Base-by-base conservation (phyloP, 768 basidiomycete genomes). In the Mycena metata region DNA sequence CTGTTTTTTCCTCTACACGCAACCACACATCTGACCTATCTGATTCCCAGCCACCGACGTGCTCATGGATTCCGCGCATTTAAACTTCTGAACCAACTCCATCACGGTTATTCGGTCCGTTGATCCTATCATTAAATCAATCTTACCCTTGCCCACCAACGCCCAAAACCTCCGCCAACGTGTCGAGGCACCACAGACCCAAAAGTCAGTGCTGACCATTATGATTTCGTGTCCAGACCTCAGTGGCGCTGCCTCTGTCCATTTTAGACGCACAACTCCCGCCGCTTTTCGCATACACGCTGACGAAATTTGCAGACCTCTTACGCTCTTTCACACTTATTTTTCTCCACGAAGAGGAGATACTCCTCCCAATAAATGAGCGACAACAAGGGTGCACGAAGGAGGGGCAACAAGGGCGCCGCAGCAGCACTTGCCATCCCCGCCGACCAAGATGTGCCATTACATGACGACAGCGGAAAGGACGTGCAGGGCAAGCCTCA, bases 311-410 rank as follows among this genome's bases (percentile, higher is more conserved):
- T 17, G 51, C 52, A 67, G 66, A 58, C 66, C 59, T 67, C 66
- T 67, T 67, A 21, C 66, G 19, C 66, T 67, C 66, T 56, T 67
- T 67, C 66, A 67, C 59, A 54, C 23, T 16, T 66, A 54, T 33
- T 47, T 47, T 43, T 35, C 24, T 36, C 21, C 23, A 30, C 6
- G 26, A 49, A n/a, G 19, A 52, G 35, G 21, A 42, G 45, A 36
- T 17, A 42, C 30, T 23, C 24, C n/a, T 45, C 10, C 30, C 13
- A 50, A 26, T 17, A 30, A 21, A 67, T 67, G 66, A 47, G 2
- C 45, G 66, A 67, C 15, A 24, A 55, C 13, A 55, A 49, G 39
- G 66, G 33, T n/a, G 36, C 39, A 16, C 47, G 66, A 26, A 42
- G 66, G 8, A 59, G 66, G 43, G 58, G 47, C 11, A 47, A 23